phyloP scores from a whole-genome alignment of 768 basidiomycete genomes.

The Tylopilus plumbeoviolaceoides region DNA sequence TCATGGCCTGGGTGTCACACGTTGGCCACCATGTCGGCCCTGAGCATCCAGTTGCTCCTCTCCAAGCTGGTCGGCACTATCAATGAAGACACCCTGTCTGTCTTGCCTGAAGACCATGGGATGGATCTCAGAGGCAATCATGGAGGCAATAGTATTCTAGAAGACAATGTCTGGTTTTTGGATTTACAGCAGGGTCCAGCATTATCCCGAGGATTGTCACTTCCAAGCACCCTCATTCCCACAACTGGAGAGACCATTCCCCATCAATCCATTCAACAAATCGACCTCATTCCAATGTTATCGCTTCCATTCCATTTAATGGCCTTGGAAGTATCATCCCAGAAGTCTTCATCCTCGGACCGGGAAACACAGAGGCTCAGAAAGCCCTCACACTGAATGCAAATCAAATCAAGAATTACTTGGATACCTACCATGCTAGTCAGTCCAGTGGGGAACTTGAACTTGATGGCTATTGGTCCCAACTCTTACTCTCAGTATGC shows the following conservation, averaged over 20 bases:
- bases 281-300: conserved; percentile 86
- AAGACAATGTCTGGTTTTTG: conserved; percentile 85
- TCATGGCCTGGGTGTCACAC: conserved; percentile 96
- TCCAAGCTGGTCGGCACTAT: conserved; percentile 64
- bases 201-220: conserved; percentile 35
- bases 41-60: conserved; percentile 71
- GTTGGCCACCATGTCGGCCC: conserved; percentile 94
- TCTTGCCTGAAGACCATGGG: conserved; percentile 94
- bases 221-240: conserved; percentile 52
- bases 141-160: conserved; percentile 83
- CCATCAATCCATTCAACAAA: conserved; percentile 79
- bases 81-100: conserved; percentile 85
- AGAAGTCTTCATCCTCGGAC: conserved; percentile 70
- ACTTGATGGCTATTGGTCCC: conserved; percentile 60
- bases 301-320: conserved; percentile 90
- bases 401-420: conserved; percentile 70
- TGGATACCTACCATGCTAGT: conserved; percentile 71
- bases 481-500: conserved; percentile 54
- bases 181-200: conserved; percentile 77
- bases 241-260: conserved; percentile 44
- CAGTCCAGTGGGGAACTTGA: conserved; percentile 70
- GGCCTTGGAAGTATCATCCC: conserved; percentile 91
- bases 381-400: conserved; percentile 68
- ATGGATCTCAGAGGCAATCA: conserved; percentile 96
- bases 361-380: conserved; percentile 36